Base-by-base conservation (phyloP, 495 filamentous ascomycete species). In the Bacidia rubella region DNA sequence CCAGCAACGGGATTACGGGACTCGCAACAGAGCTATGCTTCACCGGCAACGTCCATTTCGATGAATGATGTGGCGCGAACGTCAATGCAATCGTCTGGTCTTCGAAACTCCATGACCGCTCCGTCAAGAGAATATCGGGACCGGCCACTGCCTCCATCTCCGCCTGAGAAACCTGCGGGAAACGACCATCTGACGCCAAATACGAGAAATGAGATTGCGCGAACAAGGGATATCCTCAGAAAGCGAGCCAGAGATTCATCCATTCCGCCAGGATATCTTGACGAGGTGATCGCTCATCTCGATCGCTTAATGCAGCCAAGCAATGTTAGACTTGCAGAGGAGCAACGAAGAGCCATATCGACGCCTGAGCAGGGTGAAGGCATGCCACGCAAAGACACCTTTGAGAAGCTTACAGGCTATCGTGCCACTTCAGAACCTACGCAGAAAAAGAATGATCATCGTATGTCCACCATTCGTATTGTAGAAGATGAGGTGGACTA, bases 281-380 rank as follows among this genome's bases (percentile, higher is more conserved):
- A 74, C 19, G 74, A 77, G 27, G 74, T 85, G 2, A 78, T 85
- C 39, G 68, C 70, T 1, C 74, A 82, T 50, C 66, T 83, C 24
- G 80, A 83, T 60, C 67, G 74, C n/a, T 65, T 83, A 47, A 79
- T 82, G 59, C 69, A 77, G 50, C 69, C 76, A 32, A 69, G 70
- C 45, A 35, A 48, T 55, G 17, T 57, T 38, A n/a, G 56, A 59
- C 15, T 63, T 51, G 27, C 59, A 45, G 54, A 68, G 9, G 49
- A 54, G 35, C 62, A 67, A 4, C 70, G 69, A 51, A 69, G 74
- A 46, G 63, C 68, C 5, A 67, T 71, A 3, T 82, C 81, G 21
- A 79, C 83, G 21, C 81, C 79, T 2, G 75, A 76, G 49, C 61
- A 63, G 2, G 29, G 15, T 7, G 29, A 35, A 5, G 29, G 49